Conservation (phyloP, 108 stramenopile species). For the Nitzschia putrida region DNA sequence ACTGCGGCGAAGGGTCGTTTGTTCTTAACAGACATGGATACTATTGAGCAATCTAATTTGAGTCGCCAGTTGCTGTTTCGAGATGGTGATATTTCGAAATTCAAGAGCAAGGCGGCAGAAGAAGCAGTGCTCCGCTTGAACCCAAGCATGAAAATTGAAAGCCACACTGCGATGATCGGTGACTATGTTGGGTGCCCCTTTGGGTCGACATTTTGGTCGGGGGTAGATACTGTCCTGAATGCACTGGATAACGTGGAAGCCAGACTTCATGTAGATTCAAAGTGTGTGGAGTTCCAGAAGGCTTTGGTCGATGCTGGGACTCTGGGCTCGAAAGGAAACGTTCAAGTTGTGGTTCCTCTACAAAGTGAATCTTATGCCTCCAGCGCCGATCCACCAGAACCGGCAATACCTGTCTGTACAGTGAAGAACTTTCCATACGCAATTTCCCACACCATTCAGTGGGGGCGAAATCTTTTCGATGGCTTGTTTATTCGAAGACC, state of each 20-base stretch:
- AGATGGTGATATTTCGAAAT: conserved; percentile 79
- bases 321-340: conserved; percentile 86
- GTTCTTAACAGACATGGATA: conserved; percentile 96
- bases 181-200: conserved; percentile 64
- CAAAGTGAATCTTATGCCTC: conserved; percentile 87
- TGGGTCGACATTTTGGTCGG: conserved; percentile 81
- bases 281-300: conserved; percentile 74
- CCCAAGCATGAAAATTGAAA: conserved; percentile 61
- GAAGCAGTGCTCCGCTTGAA: conserved; percentile 63
- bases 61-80: conserved; percentile 97
- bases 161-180: conserved; percentile 83
- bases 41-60: conserved; percentile 98
- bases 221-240: conserved; percentile 90
- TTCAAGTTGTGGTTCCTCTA: conserved; percentile 84
- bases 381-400: conserved; percentile 85
- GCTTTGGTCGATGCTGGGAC: conserved; percentile 86
- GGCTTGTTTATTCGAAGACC: conserved; percentile 78
- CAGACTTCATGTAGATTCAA: conserved; percentile 78
- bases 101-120: conserved; percentile 83
- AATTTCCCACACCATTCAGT: conserved; percentile 90
- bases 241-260: conserved; percentile 99
- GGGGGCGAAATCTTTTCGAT: conserved; percentile 86
- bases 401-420: conserved; percentile 86
- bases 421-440: conserved; percentile 89
- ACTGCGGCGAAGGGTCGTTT: conserved; percentile 56